Evolutionary conservation across 352 stramenopile genomes (phyloP).

Genomic region (Phytophthora meadii): DNA sequence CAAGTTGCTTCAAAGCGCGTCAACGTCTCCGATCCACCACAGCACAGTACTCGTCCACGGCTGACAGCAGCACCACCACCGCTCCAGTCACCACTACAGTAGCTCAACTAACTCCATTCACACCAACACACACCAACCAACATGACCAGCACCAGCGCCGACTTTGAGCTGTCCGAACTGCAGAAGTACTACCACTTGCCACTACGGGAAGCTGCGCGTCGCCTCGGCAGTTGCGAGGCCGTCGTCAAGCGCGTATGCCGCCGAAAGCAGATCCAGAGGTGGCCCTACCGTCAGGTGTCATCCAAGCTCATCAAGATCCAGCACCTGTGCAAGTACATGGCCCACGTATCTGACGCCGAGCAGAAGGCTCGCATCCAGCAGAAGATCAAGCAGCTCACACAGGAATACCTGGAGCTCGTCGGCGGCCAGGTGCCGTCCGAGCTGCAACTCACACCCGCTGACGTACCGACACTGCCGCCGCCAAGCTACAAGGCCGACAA

Average conservation of each 20-base stretch:
- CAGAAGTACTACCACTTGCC: constrained; percentile 89
- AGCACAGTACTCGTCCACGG: not conserved
- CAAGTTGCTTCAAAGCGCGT: constrained; percentile 42
- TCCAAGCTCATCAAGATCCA: constrained; percentile 89
- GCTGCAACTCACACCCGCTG: constrained; percentile 63
- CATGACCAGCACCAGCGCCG: constrained; percentile 61
- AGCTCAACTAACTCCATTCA: constrained; percentile 2
- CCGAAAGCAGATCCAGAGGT: constrained; percentile 80
- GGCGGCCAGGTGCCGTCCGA: constrained; percentile 78
- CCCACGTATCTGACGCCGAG: constrained; percentile 73
- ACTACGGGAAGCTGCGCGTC: constrained; percentile 74
- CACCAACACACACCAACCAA: constrained; percentile 5
- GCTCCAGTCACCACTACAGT: not conserved
- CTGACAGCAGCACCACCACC: constrained; percentile 5
- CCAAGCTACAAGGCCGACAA: constrained; percentile 47
- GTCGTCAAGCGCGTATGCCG: constrained; percentile 87
- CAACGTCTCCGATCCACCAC: constrained; percentile 14
- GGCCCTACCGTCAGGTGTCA: constrained; percentile 87
- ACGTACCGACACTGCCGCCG: constrained; percentile 61
- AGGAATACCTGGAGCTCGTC: constrained; percentile 82
- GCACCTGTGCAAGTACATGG: constrained; percentile 88
- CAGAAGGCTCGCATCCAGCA: constrained; percentile 77
- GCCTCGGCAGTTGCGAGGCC: constrained; percentile 79
- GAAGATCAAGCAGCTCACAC: constrained; percentile 82
- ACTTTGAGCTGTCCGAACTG: constrained; percentile 84